These are phyloP conservation scores for Lentinula aciculospora DNA, from an alignment of 768 basidiomycete genomes.

Conservation along the genomic window DNA sequence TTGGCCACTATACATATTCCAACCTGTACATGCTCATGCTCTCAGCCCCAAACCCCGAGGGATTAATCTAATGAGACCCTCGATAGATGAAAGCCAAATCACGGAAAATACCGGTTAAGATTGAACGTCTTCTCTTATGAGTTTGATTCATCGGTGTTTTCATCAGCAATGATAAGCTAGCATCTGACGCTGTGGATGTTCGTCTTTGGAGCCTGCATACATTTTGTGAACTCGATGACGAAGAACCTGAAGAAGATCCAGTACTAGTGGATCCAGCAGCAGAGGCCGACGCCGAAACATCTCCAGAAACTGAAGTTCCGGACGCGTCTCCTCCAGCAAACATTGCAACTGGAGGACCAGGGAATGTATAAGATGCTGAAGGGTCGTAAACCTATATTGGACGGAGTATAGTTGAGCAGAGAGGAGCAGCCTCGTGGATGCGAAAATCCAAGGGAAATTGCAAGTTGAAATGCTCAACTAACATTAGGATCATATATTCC, in stretches of 20 bases:
- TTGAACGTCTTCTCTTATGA: neutral
- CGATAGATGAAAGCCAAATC: neutral
- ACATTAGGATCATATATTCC: constrained; percentile 48
- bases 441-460: neutral
- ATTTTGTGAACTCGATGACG: neutral
- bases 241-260: neutral
- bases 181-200: neutral
- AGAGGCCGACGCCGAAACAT: neutral
- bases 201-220: neutral
- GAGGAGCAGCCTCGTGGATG: neutral
- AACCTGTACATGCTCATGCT: too few relatives aligned
- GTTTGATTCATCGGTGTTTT: neutral
- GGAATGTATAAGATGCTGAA: constrained; percentile 22
- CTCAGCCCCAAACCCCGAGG: too few relatives aligned
- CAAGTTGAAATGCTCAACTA: neutral
- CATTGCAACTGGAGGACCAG: constrained; percentile 29
- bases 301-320: neutral
- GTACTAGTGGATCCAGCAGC: neutral
- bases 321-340: constrained; percentile 1
- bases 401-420: neutral
- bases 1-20: neutral
- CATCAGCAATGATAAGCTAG: neutral
- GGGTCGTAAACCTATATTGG: constrained; percentile 11
- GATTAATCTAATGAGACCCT: too few relatives aligned
- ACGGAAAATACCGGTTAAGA: neutral